A percentile compares a stretch with the other conserved stretches of the same genome.
Evolutionary conservation across 2,329 filamentous ascomycete genomes (phyloP).

Genomic region (Hypoxylon sp.): DNA sequence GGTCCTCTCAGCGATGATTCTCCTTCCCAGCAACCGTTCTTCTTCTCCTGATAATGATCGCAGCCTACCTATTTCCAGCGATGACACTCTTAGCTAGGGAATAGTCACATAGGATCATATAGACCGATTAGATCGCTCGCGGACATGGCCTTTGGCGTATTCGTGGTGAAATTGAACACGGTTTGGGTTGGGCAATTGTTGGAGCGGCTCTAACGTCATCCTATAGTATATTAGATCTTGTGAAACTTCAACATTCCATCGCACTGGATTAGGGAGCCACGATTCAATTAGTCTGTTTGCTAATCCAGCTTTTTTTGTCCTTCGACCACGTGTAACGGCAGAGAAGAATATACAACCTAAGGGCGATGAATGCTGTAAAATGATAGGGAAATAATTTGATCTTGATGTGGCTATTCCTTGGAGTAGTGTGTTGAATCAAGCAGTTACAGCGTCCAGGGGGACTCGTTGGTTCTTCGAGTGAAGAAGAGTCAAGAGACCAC

Average conservation of each 20-base stretch:
- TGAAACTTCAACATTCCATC: constrained; percentile 13
- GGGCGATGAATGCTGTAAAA: constrained; percentile 14
- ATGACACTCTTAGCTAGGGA: too few species aligned
- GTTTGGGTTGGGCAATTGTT: constrained; percentile 1
- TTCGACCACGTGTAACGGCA: constrained; percentile 28
- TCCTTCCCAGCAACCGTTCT: too few species aligned
- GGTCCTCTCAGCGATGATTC: too few species aligned
- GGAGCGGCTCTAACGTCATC: constrained; percentile 28
- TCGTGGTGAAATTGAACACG: neutral
- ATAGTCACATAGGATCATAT: neutral
- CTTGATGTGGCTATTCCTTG: constrained; percentile 31
- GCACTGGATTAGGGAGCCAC: constrained; percentile 23
- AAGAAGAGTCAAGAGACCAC: constrained; percentile 40
- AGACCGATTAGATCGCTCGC: neutral
- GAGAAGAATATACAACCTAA: constrained; percentile 15
- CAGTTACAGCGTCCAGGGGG: neutral
- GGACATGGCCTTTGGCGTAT: neutral
- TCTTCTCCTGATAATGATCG: too few species aligned
- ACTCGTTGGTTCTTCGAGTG: constrained; percentile 31
- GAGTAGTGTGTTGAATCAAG: constrained; percentile 15
- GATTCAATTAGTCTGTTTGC: constrained; percentile 21
- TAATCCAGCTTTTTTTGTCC: constrained; percentile 22
- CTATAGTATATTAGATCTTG: constrained; percentile 11
- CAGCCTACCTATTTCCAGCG: too few species aligned
- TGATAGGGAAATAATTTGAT: constrained; percentile 18